phyloP scores from a whole-genome alignment of 352 stramenopile genomes.

The Phytophthora tubulina region DNA sequence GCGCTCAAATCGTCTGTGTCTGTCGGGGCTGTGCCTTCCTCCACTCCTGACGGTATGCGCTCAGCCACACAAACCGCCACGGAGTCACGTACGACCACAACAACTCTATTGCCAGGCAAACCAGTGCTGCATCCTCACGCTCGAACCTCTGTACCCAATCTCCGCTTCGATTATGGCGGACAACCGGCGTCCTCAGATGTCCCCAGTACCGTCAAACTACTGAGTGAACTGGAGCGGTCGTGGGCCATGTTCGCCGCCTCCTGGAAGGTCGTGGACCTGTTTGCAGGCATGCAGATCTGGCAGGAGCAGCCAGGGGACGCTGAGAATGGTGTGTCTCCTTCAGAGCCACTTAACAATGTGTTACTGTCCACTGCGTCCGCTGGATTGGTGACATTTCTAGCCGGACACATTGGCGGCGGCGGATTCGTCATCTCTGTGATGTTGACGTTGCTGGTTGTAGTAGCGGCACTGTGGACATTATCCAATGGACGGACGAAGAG shows the following conservation, averaged over 20 bases:
- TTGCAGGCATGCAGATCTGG: conserved; percentile 75
- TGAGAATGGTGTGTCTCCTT: background rate
- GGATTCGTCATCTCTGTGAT: conserved; percentile 59
- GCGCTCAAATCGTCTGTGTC: conserved; percentile 27
- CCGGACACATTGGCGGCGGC: conserved; percentile 71
- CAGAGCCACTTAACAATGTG: conserved; percentile 69
- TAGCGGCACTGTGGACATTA: conserved; percentile 65
- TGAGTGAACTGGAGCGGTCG: conserved; percentile 77
- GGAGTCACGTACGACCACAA: conserved; percentile 1
- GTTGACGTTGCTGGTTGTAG: conserved; percentile 57
- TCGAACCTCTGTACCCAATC: conserved; percentile 1
- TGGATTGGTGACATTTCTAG: conserved; percentile 69
- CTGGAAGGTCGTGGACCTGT: conserved; percentile 77
- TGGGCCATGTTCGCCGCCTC: conserved; percentile 77
- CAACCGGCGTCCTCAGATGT: conserved; percentile 37
- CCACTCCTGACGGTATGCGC: conserved; percentile 22
- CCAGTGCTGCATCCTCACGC: conserved; percentile 21
- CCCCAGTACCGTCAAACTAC: conserved; percentile 68
- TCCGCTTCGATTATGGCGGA: conserved; percentile 20
- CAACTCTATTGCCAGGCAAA: conserved; percentile 16
- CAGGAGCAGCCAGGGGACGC: conserved; percentile 49
- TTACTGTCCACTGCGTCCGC: conserved; percentile 65
- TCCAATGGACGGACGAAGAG: conserved; percentile 48
- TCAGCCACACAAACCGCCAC: conserved; percentile 12
- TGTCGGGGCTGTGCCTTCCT: conserved; percentile 11